Base-by-base conservation (phyloP, 2,329 filamentous ascomycete species). In the Aspergillus sp. region DNA sequence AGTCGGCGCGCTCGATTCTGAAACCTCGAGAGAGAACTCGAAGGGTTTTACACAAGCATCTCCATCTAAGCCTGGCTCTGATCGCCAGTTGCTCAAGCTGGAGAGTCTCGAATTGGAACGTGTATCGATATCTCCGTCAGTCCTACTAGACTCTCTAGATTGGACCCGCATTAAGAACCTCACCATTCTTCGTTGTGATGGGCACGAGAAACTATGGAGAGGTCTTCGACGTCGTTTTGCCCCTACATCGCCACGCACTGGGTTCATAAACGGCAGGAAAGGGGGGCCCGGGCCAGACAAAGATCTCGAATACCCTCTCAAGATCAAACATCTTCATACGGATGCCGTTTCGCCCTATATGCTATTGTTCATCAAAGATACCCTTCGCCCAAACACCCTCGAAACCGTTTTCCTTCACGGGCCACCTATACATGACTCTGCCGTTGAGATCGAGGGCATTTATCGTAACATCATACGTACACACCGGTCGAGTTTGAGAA, bases 401-500 rank as follows among this genome's bases (percentile, higher is more conserved):
- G 90, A 95, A 75, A 88, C 88, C 8, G 81, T 95, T 9, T 93
- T 93, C 72, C 76, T 95, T 53, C 91, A 93, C 74, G 90, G 93
- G 80, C 72, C 84, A 68, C 74, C 83, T 61, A 73, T 76, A 23
- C 81, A 84, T 74, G 74, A 80, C n/a, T 84, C 86, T 1, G 78
- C 79, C 7, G 88, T 93, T 1, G 83, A 85, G 3, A 84, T 93
- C 58, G 87, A 91, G 41, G 81, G 86, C 19, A 90, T 95, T 64
- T 92, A 91, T 76, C 85, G 85, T 61, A 87, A 87, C 13, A 85
- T 89, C 7, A 79, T 95, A 59, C 87, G 87, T 65, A 82, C 88
- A n/a, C 91, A 95, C 75, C 84, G 87, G 25, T 77, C 79, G 41
- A 93, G 90, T 73, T 78, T 95, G 50, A 87, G 83, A 67, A 92